Conservation (phyloP, 2,329 filamentous ascomycete species). For the Penicillium sp. region DNA sequence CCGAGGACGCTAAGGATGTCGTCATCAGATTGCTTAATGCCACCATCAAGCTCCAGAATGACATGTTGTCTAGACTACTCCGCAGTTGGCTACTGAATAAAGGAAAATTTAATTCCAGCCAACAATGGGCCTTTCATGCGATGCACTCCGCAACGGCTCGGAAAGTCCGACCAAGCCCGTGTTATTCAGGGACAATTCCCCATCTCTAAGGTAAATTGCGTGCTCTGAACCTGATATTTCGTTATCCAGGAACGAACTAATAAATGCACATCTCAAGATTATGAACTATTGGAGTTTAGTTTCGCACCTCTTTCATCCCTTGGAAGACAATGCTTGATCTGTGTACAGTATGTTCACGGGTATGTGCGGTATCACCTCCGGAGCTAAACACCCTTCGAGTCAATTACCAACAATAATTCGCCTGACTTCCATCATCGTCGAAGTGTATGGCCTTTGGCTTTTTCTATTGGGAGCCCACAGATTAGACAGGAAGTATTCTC, state of each 20-base stretch:
- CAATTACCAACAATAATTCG: no score
- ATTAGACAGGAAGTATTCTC: no score
- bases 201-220: background rate
- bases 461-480: no score
- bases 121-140: background rate
- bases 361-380: no score
- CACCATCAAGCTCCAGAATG: background rate
- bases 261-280: background rate
- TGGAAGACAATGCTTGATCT: background rate
- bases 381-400: no score
- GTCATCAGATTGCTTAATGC: background rate
- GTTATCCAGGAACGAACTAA: background rate
- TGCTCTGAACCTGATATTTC: background rate
- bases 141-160: background rate
- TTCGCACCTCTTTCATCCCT: background rate
- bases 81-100: background rate
- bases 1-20: conserved; percentile 2
- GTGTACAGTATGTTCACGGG: background rate
- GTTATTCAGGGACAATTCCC: background rate
- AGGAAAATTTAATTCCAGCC: background rate
- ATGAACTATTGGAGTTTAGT: background rate
- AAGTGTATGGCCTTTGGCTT: no score
- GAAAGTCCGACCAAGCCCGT: background rate
- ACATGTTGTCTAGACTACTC: background rate
- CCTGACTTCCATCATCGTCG: no score